Percentiles rank a stretch among this genome's conserved stretches.
Conservation (phyloP, 441 rosid species). For the Syzygium malaccense region DNA sequence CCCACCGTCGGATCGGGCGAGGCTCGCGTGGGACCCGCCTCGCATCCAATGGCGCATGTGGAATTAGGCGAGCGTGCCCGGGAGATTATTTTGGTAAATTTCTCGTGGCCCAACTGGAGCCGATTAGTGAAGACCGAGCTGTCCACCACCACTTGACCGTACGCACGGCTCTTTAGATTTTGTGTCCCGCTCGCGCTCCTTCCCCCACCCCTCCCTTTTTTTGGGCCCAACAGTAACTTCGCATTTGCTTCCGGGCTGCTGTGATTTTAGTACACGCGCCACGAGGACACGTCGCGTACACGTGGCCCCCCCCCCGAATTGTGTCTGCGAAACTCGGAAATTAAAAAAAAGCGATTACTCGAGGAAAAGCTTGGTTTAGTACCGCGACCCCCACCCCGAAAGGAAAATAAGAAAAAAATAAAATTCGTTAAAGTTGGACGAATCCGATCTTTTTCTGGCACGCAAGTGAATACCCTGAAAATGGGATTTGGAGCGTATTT, state of each 20-base stretch:
- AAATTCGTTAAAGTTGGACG: not conserved
- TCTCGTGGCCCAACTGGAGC: constrained; percentile 1
- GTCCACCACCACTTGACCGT: constrained; percentile 14
- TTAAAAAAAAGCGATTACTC: not conserved
- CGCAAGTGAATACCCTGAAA: not conserved
- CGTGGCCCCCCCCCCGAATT: not conserved
- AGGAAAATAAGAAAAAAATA: not conserved
- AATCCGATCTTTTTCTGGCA: not conserved
- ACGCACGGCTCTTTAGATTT: not conserved
- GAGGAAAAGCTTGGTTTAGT: not conserved
- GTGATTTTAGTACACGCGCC: not conserved
- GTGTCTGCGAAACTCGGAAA: not conserved
- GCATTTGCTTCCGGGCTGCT: too few species aligned
- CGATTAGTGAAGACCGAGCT: constrained; percentile 14
- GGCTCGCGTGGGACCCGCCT: not conserved
- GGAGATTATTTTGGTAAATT: not conserved
- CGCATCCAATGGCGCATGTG: accelerated
- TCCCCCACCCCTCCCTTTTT: not conserved
- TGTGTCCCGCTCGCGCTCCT: not conserved
- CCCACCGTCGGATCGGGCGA: too few species aligned
- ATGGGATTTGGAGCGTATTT: not conserved
- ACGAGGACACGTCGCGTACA: not conserved
- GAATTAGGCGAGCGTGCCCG: not conserved
- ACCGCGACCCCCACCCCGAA: not conserved
- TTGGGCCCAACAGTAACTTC: not conserved